A percentile compares a stretch with the other conserved stretches of the same genome.
Conservation (phyloP, 371 early-diverging fungal genomes). For the Cokeromyces recurvatus region DNA sequence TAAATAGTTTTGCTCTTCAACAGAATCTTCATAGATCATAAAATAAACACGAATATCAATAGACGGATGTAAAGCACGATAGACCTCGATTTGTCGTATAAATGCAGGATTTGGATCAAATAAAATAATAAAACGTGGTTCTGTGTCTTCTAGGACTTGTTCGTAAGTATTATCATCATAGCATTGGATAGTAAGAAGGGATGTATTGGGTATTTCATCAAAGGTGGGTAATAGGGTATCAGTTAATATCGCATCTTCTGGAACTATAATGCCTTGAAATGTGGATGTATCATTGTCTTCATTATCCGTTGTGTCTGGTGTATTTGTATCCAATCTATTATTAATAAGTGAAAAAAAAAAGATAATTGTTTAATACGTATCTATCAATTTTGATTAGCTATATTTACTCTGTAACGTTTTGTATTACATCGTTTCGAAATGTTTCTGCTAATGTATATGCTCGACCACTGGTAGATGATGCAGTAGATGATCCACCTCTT, state of each 20-base stretch:
- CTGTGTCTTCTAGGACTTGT: slow-evolving; percentile 56
- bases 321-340: neutral
- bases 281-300: neutral
- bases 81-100: slow-evolving; percentile 84
- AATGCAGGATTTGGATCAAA: slow-evolving; percentile 87
- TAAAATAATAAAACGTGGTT: slow-evolving; percentile 82
- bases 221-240: slow-evolving; percentile 35
- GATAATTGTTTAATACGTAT: no score
- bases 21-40: slow-evolving; percentile 87
- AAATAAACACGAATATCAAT: slow-evolving; percentile 77
- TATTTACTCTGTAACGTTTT: slow-evolving; percentile 8
- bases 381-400: no score
- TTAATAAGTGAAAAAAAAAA: no score
- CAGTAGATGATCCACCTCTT: slow-evolving; percentile 61
- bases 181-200: slow-evolving; percentile 57
- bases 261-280: neutral
- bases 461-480: slow-evolving; percentile 16
- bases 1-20: slow-evolving; percentile 94
- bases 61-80: slow-evolving; percentile 60
- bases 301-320: neutral
- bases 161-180: slow-evolving; percentile 53
- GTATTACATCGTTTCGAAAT: slow-evolving; percentile 23
- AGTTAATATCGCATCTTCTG: neutral
- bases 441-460: slow-evolving; percentile 21
- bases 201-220: slow-evolving; percentile 20